Percentiles rank a stretch among this genome's conserved stretches.
phyloP scores from a whole-genome alignment of 495 filamentous ascomycete genomes.

The Hyaloscypha variabilis region DNA sequence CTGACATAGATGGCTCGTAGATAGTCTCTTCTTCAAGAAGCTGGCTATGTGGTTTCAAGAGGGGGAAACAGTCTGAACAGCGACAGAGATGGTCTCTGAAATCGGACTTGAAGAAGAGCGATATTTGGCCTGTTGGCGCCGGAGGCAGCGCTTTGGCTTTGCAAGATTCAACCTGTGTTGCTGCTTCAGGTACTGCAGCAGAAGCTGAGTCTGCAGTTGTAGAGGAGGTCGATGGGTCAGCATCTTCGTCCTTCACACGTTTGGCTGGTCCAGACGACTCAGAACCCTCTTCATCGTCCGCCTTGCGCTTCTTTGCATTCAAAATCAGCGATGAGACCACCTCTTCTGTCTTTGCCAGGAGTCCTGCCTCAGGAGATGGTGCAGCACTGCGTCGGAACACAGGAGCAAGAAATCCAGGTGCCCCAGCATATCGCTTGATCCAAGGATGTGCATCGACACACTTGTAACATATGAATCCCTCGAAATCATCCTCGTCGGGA shows the following conservation, averaged over 20 bases:
- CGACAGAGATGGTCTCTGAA: constrained; percentile 81
- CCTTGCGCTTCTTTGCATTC: constrained; percentile 74
- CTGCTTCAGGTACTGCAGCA: background rate
- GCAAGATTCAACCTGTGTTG: constrained; percentile 8
- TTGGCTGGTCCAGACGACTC: constrained; percentile 53
- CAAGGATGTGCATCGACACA: constrained; percentile 88
- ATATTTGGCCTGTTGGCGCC: constrained; percentile 59
- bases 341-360: constrained; percentile 21
- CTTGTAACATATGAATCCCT: constrained; percentile 90
- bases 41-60: constrained; percentile 67
- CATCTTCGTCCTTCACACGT: constrained; percentile 53
- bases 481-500: constrained; percentile 85
- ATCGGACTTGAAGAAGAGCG: constrained; percentile 74
- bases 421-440: constrained; percentile 89
- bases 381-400: constrained; percentile 46
- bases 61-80: constrained; percentile 76
- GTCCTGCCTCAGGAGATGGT: constrained; percentile 23
- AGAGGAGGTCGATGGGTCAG: constrained; percentile 16
- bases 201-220: constrained; percentile 4
- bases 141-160: constrained; percentile 47
- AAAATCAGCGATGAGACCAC: constrained; percentile 22
- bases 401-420: constrained; percentile 76
- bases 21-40: constrained; percentile 92
- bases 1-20: constrained; percentile 82
- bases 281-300: constrained; percentile 58